A percentile compares a stretch with the other conserved stretches of the same genome.
Evolutionary conservation across 2,329 filamentous ascomycete species (phyloP).

Genomic region (Trichoderma polysporum): DNA sequence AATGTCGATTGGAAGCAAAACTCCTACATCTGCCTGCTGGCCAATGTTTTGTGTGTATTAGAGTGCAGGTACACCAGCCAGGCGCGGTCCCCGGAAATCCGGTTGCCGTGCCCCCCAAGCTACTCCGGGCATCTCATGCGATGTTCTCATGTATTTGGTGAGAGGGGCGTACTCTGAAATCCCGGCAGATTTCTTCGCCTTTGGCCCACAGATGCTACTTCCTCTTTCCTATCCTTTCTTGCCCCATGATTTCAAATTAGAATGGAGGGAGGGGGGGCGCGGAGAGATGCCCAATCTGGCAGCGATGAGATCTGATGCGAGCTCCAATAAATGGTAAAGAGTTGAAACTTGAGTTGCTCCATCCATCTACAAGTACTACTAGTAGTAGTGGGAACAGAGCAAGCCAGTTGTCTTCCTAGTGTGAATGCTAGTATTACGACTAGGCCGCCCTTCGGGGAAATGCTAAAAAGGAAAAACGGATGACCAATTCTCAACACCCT

Average conservation of each 20-base stretch:
- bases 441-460: constrained; percentile 2
- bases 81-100: constrained; percentile 6
- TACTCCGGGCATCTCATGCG: constrained; percentile 3
- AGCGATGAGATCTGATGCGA: not conserved
- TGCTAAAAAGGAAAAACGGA: constrained; percentile 12
- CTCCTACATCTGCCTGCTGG: not conserved
- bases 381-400: not conserved
- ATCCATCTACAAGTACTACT: not conserved
- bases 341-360: not conserved
- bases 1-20: not conserved
- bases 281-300: not conserved
- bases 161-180: not conserved
- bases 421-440: not conserved
- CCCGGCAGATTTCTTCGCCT: not conserved
- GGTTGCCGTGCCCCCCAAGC: constrained; percentile 1
- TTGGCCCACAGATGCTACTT: not conserved
- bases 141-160: not conserved
- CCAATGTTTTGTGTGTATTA: not conserved
- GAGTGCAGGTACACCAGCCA: not conserved
- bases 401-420: not conserved
- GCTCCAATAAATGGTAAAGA: not conserved
- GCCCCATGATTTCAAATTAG: not conserved
- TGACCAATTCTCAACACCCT: not conserved
- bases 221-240: not conserved
- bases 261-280: not conserved